These are phyloP conservation scores for Globisporangium heterothallicum DNA, from an alignment of 352 stramenopile species.

Conservation along the genomic window DNA sequence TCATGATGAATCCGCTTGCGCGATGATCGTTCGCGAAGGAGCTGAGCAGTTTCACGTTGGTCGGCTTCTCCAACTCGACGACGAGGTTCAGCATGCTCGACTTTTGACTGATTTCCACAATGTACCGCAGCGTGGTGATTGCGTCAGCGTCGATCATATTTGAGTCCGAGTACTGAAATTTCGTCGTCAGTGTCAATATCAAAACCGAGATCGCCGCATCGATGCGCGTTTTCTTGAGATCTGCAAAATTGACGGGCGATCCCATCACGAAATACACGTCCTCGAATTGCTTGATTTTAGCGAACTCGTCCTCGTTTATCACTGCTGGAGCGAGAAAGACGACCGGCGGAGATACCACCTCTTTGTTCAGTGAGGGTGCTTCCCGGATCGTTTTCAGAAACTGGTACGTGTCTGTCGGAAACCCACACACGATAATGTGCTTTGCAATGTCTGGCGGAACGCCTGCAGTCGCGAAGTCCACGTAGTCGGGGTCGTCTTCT, in stretches of 20 bases:
- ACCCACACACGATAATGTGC: conserved; percentile 72
- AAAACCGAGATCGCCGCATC: conserved; percentile 48
- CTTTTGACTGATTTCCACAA: conserved; percentile 73
- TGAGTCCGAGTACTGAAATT: conserved; percentile 52
- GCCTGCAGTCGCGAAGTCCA: conserved; percentile 38
- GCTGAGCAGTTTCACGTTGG: conserved; percentile 77
- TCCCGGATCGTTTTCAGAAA: conserved; percentile 73
- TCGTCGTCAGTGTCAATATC: conserved; percentile 48
- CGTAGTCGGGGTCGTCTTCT: conserved; percentile 31
- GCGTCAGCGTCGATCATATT: conserved; percentile 83
- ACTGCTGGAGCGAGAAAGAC: conserved; percentile 50
- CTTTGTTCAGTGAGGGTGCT: conserved; percentile 32
- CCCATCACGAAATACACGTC: conserved; percentile 66
- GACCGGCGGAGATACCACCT: conserved; percentile 33
- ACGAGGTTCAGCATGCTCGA: conserved; percentile 65
- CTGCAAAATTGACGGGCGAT: conserved; percentile 67
- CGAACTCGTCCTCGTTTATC: conserved; percentile 56
- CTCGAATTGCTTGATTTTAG: conserved; percentile 39
- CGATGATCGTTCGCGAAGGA: conserved; percentile 56
- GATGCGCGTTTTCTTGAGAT: conserved; percentile 68
- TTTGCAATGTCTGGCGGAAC: conserved; percentile 32
- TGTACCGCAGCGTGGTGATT: conserved; percentile 78
- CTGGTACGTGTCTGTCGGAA: conserved; percentile 54
- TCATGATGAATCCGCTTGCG: too few relatives aligned
- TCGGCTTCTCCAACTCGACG: conserved; percentile 63